Evolutionary conservation across 1,284 basidiomycete genomes (phyloP).

Genomic region (Malassezia equina): DNA sequence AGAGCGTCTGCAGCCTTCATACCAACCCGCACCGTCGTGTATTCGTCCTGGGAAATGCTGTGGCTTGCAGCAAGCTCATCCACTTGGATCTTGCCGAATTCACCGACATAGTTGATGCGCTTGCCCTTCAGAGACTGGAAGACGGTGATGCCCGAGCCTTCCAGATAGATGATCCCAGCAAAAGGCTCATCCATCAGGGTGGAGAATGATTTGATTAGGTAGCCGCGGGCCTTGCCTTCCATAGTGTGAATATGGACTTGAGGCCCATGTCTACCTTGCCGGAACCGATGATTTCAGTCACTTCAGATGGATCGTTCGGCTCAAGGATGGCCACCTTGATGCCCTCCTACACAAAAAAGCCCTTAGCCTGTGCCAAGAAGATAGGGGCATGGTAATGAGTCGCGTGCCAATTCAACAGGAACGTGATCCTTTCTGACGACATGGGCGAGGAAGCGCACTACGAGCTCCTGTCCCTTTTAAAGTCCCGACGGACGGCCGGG

Average conservation of each 20-base stretch:
- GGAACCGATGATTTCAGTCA: conserved; percentile 46
- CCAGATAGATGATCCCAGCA: conserved; percentile 49
- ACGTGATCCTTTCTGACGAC: conserved; percentile 32
- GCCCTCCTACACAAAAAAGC: conserved; percentile 43
- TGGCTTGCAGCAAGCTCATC: conserved; percentile 29
- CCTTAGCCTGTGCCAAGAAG: conserved; percentile 48
- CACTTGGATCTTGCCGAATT: conserved; percentile 50
- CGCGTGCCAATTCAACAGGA: conserved; percentile 40
- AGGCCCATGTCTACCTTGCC: conserved; percentile 49
- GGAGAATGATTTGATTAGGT: conserved; percentile 48
- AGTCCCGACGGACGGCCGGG: background rate
- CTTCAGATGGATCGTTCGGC: conserved; percentile 44
- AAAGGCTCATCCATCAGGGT: conserved; percentile 49
- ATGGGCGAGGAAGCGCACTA: conserved; percentile 1
- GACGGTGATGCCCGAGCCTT: conserved; percentile 47
- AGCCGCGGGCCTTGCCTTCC: conserved; percentile 48
- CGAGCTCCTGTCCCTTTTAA: background rate
- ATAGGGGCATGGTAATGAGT: conserved; percentile 49
- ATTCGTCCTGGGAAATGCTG: conserved; percentile 45
- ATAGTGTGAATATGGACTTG: conserved; percentile 50
- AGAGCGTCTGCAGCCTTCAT: conserved; percentile 50
- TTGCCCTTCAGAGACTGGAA: conserved; percentile 48
- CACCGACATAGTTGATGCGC: conserved; percentile 50
- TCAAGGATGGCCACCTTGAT: conserved; percentile 49
- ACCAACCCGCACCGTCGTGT: conserved; percentile 49